These are phyloP conservation scores for Candida maris DNA, from an alignment of 805 yeast species.

Conservation along the genomic window DNA sequence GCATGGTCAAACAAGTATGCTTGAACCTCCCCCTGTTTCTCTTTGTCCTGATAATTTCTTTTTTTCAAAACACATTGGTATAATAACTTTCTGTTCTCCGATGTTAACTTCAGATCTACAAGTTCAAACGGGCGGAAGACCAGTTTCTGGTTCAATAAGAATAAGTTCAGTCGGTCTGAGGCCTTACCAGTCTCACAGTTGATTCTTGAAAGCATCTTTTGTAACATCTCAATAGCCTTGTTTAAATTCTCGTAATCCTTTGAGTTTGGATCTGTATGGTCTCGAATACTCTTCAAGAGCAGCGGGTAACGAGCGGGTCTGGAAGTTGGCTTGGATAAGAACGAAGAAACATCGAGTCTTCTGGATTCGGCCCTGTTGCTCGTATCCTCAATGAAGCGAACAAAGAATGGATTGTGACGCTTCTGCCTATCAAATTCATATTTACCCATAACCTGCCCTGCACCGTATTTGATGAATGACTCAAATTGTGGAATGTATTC, in stretches of 20 bases:
- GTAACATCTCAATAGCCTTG: conserved; percentile 71
- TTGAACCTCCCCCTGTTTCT: conserved; percentile 73
- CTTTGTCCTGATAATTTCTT: conserved; percentile 66
- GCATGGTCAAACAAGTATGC: conserved; percentile 88
- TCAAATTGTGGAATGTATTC: conserved; percentile 85
- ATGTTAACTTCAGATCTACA: conserved; percentile 79
- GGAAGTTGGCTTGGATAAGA: conserved; percentile 91
- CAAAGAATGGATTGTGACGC: conserved; percentile 83
- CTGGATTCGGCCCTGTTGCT: conserved; percentile 81
- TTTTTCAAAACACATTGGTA: conserved; percentile 75
- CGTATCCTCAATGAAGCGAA: conserved; percentile 89
- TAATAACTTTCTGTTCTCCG: conserved; percentile 74
- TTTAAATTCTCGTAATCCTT: conserved; percentile 68
- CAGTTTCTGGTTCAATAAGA: conserved; percentile 80
- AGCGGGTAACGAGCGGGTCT: conserved; percentile 94
- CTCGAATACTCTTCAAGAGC: conserved; percentile 74
- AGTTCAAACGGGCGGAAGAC: conserved; percentile 79
- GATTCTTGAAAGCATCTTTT: conserved; percentile 69
- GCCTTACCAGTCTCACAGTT: conserved; percentile 91
- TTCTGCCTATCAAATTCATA: conserved; percentile 94
- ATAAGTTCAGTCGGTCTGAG: conserved; percentile 85
- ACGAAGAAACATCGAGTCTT: conserved; percentile 88
- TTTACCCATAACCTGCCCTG: conserved; percentile 91
- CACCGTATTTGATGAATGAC: conserved; percentile 90
- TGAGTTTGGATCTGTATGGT: conserved; percentile 72